A percentile compares a stretch with the other conserved stretches of the same genome.
Conservation (phyloP, 2,329 filamentous ascomycete species). For the Akanthomyces muscarius region DNA sequence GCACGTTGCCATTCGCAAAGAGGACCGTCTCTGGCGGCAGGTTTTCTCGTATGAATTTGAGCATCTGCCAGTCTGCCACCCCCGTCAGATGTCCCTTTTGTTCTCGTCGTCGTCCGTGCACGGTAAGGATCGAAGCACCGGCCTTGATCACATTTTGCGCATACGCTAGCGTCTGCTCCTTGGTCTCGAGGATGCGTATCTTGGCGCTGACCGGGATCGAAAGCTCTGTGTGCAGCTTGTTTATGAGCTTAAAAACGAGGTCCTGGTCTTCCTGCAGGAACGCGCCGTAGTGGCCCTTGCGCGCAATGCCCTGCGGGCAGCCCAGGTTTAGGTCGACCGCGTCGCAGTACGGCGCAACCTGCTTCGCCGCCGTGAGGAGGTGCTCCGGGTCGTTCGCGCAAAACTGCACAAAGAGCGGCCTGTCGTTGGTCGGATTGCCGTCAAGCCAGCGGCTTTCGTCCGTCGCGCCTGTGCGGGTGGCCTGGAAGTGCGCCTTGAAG, state of each 20-base stretch:
- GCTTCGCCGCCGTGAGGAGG: slow-evolving; percentile 71
- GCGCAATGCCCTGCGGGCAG: slow-evolving; percentile 93
- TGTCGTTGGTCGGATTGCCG: slow-evolving; percentile 78
- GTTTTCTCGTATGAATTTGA: slow-evolving; percentile 76
- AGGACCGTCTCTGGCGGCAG: slow-evolving; percentile 85
- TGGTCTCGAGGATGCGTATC: slow-evolving; percentile 83
- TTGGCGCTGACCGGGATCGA: slow-evolving; percentile 89
- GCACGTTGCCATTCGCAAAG: slow-evolving; percentile 93
- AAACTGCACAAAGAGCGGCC: slow-evolving; percentile 93
- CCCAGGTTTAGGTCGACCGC: slow-evolving; percentile 94
- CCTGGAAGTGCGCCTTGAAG: slow-evolving; percentile 76
- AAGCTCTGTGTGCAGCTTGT: slow-evolving; percentile 73
- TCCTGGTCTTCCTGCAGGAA: slow-evolving; percentile 93
- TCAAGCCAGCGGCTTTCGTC: slow-evolving; percentile 61
- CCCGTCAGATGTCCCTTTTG: slow-evolving; percentile 97
- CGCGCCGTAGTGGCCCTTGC: slow-evolving; percentile 84
- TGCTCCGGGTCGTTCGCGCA: slow-evolving; percentile 85
- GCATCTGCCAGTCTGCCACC: slow-evolving; percentile 83
- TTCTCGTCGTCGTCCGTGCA: slow-evolving; percentile 83
- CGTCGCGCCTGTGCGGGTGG: slow-evolving; percentile 38
- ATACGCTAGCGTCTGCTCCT: slow-evolving; percentile 82
- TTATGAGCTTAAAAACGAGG: slow-evolving; percentile 77
- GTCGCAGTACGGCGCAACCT: slow-evolving; percentile 84
- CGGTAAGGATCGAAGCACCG: slow-evolving; percentile 87
- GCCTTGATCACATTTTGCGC: slow-evolving; percentile 81